These are phyloP conservation scores for Cryptosporidium muris DNA, from an alignment of 169 alveolate genomes.

Conservation along the genomic window DNA sequence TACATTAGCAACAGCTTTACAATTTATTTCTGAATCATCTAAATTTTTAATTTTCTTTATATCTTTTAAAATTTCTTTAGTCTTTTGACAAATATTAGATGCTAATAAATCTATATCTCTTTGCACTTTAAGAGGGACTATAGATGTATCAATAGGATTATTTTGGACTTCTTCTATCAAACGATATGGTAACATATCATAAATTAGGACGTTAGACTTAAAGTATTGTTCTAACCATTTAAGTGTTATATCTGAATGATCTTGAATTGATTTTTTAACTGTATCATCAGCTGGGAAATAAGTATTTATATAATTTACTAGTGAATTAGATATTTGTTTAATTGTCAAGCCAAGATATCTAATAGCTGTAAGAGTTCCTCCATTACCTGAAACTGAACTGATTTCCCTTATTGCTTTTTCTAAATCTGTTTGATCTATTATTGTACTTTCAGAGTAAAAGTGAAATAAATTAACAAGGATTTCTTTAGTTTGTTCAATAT, in stretches of 20 bases:
- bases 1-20: constrained; percentile 37
- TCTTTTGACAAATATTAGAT: background rate
- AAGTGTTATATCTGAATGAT: constrained; percentile 13
- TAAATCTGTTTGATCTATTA: constrained; percentile 31
- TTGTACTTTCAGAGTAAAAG: constrained; percentile 44
- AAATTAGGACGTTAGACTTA: background rate
- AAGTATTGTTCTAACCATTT: constrained; percentile 36
- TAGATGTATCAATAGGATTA: constrained; percentile 1
- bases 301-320: constrained; percentile 4
- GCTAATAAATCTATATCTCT: background rate
- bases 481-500: constrained; percentile 14
- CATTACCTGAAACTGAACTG: constrained; percentile 27
- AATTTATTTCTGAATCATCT: constrained; percentile 8
- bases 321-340: constrained; percentile 17
- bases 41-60: background rate
- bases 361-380: constrained; percentile 68
- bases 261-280: background rate
- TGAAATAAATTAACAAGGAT: constrained; percentile 14
- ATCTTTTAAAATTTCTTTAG: background rate
- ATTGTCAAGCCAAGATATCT: constrained; percentile 31
- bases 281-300: constrained; percentile 17
- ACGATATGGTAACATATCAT: constrained; percentile 35
- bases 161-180: too few species aligned
- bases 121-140: constrained; percentile 14
- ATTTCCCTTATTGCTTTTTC: constrained; percentile 43